Evolutionary conservation across 495 filamentous ascomycete species (phyloP), one percentile per base, ranked within the genome.

Genomic region (Evernia prunastri): DNA sequence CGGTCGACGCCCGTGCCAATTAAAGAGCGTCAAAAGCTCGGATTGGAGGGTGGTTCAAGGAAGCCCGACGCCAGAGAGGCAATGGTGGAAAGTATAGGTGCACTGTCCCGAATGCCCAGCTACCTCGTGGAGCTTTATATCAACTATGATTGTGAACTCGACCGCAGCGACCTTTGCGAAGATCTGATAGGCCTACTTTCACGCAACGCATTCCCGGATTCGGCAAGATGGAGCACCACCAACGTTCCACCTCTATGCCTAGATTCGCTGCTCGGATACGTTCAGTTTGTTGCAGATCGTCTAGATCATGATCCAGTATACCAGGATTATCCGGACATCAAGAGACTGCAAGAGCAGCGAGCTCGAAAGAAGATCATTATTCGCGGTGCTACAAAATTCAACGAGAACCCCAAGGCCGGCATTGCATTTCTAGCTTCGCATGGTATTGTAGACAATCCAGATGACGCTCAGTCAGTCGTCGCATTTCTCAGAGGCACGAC

Each of bases 181-280:
- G 94, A 99, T 70, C 87, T 97, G 81, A 84, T 99, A 53, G 93
- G 94, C 4, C 76, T 99, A 43, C 80, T 99, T 43, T 92, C 94
- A 35, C 82, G 94, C 61, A 97, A 96, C 70, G 94, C 94, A 13
- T 91, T 99, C 68, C 94, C 94, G 11, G 94, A 99, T 71, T 96
- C 94, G 4, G 95, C 92, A 15, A 97, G 93, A 29, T 99, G 94
- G 94, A 99, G 94, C 73, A 99, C 94, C 0, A 97, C 94, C 33
- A 99, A 95, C 72, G 94, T 99, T 15, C 94, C 94, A 23, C 94
- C 95, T 4, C 75, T 99, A 25, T 99, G 95, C 70, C 78, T 99
- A 12, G 94, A 99, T 70, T 88, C 94, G 56, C 81, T 97, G 2
- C 80, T 99, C 18, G 86, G 91, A 20, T 97, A 91, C 67, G 82